Evolutionary conservation across 805 yeast species (phyloP).

Genomic region (Brettanomyces anomalus): DNA sequence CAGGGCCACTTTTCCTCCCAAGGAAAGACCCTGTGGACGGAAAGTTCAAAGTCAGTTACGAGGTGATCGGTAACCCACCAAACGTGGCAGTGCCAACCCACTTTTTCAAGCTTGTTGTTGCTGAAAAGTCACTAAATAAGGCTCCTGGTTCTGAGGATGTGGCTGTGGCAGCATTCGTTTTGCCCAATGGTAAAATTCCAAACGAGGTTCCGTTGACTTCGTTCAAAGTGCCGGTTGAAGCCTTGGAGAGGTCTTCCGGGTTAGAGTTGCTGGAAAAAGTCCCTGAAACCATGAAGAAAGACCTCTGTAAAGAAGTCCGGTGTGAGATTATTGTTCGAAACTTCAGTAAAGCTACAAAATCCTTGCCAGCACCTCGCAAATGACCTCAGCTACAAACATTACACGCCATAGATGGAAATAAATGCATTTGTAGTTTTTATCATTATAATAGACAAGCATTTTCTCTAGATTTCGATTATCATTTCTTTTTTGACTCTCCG

Average conservation of each 20-base stretch:
- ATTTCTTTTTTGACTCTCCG: conserved; percentile 1
- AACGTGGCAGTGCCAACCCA: conserved; percentile 96
- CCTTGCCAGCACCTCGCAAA: conserved; percentile 19
- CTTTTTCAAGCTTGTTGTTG: conserved; percentile 84
- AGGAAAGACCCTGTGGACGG: conserved; percentile 65
- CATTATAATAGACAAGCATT: background rate
- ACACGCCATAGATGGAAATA: background rate
- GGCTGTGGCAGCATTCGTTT: conserved; percentile 85
- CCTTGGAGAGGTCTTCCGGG: conserved; percentile 82
- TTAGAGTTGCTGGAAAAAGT: conserved; percentile 67
- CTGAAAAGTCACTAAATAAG: conserved; percentile 45
- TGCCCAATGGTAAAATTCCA: conserved; percentile 78
- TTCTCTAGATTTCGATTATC: background rate
- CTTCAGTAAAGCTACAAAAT: conserved; percentile 40
- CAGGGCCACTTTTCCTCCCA: conserved; percentile 92
- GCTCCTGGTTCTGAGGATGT: conserved; percentile 33
- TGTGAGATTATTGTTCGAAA: conserved; percentile 81
- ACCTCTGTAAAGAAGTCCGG: conserved; percentile 69
- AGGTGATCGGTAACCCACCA: conserved; percentile 95
- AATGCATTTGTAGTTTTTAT: background rate
- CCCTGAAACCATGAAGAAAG: conserved; percentile 45
- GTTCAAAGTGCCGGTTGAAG: conserved; percentile 85
- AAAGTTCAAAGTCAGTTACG: conserved; percentile 76
- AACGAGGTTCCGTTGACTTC: conserved; percentile 61
- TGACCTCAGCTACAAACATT: too few species aligned